These are phyloP conservation scores for Quercus engelmannii DNA, from an alignment of 306 rosid genomes.

Conservation along the genomic window DNA sequence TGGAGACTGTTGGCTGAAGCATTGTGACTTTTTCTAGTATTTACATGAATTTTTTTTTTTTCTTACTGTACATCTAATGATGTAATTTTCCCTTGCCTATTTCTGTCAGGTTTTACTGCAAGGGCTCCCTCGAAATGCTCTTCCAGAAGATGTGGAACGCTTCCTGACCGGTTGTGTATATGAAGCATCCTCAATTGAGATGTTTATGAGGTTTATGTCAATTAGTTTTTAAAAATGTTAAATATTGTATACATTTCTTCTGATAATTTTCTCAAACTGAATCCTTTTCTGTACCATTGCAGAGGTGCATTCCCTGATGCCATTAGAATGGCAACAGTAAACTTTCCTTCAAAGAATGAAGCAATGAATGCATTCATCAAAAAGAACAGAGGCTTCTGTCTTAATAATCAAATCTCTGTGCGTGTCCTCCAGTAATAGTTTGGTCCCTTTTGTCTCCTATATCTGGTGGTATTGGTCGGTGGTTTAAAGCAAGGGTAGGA, in stretches of 20 bases:
- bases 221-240: background rate
- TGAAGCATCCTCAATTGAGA: constrained; percentile 40
- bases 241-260: background rate
- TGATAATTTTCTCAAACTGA: constrained; percentile 14
- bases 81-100: constrained; percentile 13
- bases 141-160: constrained; percentile 48
- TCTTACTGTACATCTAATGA: background rate
- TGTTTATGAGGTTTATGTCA: constrained; percentile 43
- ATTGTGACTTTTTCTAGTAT: constrained; percentile 1
- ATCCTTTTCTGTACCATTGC: constrained; percentile 20
- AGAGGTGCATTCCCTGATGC: constrained; percentile 41
- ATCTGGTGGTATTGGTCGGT: background rate
- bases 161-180: constrained; percentile 53
- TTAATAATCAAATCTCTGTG: constrained; percentile 45
- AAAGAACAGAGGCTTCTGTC: constrained; percentile 64
- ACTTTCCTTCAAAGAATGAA: constrained; percentile 46
- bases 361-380: constrained; percentile 65
- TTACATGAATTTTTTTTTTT: background rate
- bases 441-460: background rate
- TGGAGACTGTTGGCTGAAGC: constrained; percentile 16
- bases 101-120: constrained; percentile 57
- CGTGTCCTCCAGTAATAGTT: constrained; percentile 61
- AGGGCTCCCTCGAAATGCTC: constrained; percentile 48
- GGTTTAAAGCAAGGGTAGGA: constrained; percentile 13
- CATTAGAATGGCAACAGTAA: constrained; percentile 45